Base-by-base conservation (phyloP, 148 eudicot species). In the Limonium bicolor region DNA sequence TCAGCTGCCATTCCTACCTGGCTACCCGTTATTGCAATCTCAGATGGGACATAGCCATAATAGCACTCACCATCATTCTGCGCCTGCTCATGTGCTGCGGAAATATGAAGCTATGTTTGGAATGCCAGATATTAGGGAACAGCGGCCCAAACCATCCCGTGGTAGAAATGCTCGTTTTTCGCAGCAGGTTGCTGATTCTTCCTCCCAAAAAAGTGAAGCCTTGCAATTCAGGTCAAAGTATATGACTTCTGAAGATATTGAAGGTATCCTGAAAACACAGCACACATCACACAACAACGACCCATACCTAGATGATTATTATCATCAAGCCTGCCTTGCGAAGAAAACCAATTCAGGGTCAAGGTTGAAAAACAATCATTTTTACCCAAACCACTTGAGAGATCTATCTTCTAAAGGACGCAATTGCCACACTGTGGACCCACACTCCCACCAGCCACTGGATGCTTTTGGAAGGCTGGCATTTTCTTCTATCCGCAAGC, bases 381-480 rank as follows among this genome's bases (percentile, higher is more conserved):
- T 90, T 57, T 90, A 81, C 45, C 97, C 97, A 9, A 70, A 58
- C 34, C 71, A 70, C 23, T 56, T 84, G 42, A 70, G 65, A 61
- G 97, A 90, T 66, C 68, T 64, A 45, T 49, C 84, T 51, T 63
- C 87, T 28, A 68, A 71, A 53, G 87, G 84, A 28, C 66, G 73
- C 22, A 65, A 46, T 65, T n/a, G n/a, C n/a, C n/a, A n/a, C n/a
- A n/a, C n/a, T n/a, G 51, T 64, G 21, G 97, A 83, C 28, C 92
- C 97, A 41, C 97, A 84, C 58, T 66, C 76, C 26, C 76, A 74
- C 56, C 97, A 77, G 44, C 78, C 78, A 69, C 87, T 90, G 63
- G 95, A 90, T 52, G 86, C 84, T 51, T 64, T 84, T 31, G 97
- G 87, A 20, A 70, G 95, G 68, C 75, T 85, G 48, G 68, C 95